A percentile compares a stretch with the other conserved stretches of the same genome.
phyloP scores from a whole-genome alignment of 495 filamentous ascomycete genomes.

The Staphylotrichum tortipilum region DNA sequence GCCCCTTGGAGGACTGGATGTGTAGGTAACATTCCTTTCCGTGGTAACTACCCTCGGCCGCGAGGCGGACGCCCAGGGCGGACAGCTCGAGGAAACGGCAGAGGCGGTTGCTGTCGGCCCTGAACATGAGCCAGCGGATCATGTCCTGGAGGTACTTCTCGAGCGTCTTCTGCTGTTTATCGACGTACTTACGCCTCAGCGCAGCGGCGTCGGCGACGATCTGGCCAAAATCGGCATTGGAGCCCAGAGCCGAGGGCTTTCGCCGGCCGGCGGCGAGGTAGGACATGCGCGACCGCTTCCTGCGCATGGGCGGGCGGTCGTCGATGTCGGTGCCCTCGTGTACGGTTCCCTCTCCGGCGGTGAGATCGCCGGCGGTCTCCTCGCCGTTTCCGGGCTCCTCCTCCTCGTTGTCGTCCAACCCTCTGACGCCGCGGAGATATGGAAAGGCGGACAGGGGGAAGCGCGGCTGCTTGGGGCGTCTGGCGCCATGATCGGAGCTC shows the following conservation, averaged over 20 bases:
- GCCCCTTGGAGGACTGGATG: constrained; percentile 81
- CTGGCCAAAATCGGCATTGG: constrained; percentile 18
- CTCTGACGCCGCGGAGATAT: constrained; percentile 73
- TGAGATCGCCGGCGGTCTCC: constrained; percentile 40
- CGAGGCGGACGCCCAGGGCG: constrained; percentile 86
- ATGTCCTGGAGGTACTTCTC: constrained; percentile 91
- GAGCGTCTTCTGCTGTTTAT: constrained; percentile 72
- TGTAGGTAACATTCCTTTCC: constrained; percentile 94
- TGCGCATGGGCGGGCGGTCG: constrained; percentile 33
- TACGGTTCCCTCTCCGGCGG: constrained; percentile 31
- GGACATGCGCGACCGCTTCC: constrained; percentile 59
- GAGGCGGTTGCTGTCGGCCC: constrained; percentile 87
- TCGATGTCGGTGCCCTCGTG: constrained; percentile 36
- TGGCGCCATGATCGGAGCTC: constrained; percentile 31
- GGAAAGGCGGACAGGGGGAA: constrained; percentile 91
- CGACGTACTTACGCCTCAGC: constrained; percentile 40
- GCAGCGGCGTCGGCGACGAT: constrained; percentile 20
- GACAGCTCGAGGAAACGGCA: constrained; percentile 96
- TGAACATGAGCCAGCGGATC: constrained; percentile 90
- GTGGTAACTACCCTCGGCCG: constrained; percentile 92
- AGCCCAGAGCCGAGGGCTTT: constrained; percentile 25
- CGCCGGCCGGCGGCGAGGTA: constrained; percentile 28
- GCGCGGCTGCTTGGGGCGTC: constrained; percentile 64
- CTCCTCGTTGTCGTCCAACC: constrained; percentile 71
- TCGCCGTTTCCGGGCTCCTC: constrained; percentile 56